Percentiles rank a stretch among this genome's conserved stretches.
Evolutionary conservation across 306 rosid genomes (phyloP).

Genomic region (Alnus glutinosa): DNA sequence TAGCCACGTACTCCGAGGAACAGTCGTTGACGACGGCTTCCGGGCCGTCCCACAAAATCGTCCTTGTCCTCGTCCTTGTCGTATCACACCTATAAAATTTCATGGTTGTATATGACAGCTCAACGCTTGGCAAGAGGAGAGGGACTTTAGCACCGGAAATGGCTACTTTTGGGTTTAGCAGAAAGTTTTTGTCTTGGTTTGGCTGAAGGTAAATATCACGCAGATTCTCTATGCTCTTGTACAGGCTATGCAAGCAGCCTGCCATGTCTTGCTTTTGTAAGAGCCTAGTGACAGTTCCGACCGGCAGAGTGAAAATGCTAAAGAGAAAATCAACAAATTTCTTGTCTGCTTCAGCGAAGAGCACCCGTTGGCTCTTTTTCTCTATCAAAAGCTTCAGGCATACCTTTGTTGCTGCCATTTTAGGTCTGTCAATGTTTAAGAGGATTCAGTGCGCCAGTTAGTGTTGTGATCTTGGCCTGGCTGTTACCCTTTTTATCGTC

Average conservation of each 20-base stretch:
- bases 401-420: not conserved
- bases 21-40: no score
- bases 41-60: no score
- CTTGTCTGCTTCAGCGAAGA: not conserved
- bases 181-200: not conserved
- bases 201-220: constrained; percentile 7
- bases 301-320: not conserved
- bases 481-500: no score
- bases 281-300: not conserved
- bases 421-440: not conserved
- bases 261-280: not conserved
- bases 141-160: not conserved
- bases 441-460: no score
- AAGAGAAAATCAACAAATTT: not conserved
- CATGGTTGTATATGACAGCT: not conserved
- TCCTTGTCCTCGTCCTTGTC: no score
- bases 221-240: constrained; percentile 21
- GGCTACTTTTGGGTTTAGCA: constrained; percentile 7
- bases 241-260: constrained; percentile 14
- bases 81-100: no score
- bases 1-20: no score
- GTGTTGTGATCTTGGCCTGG: no score
- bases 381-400: not conserved
- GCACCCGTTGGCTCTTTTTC: not conserved
- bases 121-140: not conserved